Percentiles rank a stretch among this genome's conserved stretches.
These are phyloP conservation scores for Gnomoniopsis smithogilvyi DNA, from an alignment of 2,329 filamentous ascomycete genomes.

Conservation along the genomic window DNA sequence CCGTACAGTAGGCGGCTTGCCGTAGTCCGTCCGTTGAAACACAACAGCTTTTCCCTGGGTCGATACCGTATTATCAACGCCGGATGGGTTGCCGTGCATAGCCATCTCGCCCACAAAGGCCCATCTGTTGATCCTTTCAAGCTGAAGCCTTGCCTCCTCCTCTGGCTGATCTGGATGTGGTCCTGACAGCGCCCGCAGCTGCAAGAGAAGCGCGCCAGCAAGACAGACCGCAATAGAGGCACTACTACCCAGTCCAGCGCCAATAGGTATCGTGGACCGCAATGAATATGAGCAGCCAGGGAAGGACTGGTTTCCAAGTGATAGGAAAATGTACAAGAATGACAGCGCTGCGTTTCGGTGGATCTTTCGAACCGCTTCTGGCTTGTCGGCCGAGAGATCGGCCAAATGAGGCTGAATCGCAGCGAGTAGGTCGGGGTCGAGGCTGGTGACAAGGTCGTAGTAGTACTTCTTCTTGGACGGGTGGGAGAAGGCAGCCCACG, in stretches of 20 bases:
- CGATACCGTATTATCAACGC: constrained; percentile 94
- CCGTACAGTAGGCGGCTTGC: constrained; percentile 70
- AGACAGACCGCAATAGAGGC: constrained; percentile 93
- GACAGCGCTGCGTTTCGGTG: constrained; percentile 77
- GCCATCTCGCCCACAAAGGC: constrained; percentile 96
- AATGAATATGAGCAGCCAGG: constrained; percentile 85
- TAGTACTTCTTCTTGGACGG: constrained; percentile 91
- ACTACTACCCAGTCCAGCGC: constrained; percentile 86
- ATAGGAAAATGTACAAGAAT: constrained; percentile 92
- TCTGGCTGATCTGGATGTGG: constrained; percentile 89
- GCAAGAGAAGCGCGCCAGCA: constrained; percentile 77
- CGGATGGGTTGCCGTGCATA: constrained; percentile 95
- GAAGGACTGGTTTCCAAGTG: constrained; percentile 74
- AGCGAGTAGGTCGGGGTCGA: constrained; percentile 78
- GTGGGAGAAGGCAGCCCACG: constrained; percentile 78
- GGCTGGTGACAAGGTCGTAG: constrained; percentile 79
- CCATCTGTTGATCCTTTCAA: constrained; percentile 97
- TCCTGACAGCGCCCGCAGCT: constrained; percentile 82
- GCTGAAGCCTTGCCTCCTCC: constrained; percentile 82
- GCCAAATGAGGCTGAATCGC: constrained; percentile 78
- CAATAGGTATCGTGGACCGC: constrained; percentile 89
- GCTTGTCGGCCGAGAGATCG: constrained; percentile 62
- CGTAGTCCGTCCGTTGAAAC: constrained; percentile 78
- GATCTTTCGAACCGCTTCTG: constrained; percentile 74
- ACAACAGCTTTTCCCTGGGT: constrained; percentile 92